Conservation (phyloP, 148 eudicot species). For the Cornus florida region DNA sequence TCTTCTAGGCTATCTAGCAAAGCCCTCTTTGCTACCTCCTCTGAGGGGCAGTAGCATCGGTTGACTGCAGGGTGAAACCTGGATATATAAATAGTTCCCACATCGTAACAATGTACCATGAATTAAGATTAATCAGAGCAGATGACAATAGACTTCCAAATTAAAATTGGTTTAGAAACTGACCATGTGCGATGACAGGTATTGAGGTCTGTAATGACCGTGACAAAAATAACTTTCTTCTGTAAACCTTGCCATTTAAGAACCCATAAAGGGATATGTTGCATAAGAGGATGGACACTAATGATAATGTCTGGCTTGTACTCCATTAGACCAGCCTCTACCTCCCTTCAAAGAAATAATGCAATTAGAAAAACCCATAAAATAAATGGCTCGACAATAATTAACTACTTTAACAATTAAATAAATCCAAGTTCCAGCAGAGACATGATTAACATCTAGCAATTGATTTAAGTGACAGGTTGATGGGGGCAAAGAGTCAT, state of each 20-base stretch:
- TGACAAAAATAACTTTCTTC: conserved; percentile 88
- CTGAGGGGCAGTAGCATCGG: conserved; percentile 88
- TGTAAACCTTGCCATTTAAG: conserved; percentile 98
- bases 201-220: conserved; percentile 91
- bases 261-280: conserved; percentile 96
- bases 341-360: conserved; percentile 59
- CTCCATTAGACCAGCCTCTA: conserved; percentile 96
- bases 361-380: neutral
- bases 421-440: neutral
- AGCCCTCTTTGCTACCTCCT: conserved; percentile 94
- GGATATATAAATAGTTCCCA: conserved; percentile 15
- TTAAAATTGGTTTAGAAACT: conserved; percentile 12
- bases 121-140: neutral
- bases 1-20: conserved; percentile 70
- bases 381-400: too few relatives aligned
- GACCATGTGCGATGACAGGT: conserved; percentile 97
- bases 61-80: conserved; percentile 95
- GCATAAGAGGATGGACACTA: conserved; percentile 98
- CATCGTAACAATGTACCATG: neutral
- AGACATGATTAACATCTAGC: neutral
- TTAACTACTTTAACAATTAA: neutral
- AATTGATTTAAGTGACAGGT: conserved; percentile 8
- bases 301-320: conserved; percentile 95
- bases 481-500: neutral
- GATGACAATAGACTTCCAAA: neutral